A percentile compares a stretch with the other conserved stretches of the same genome.
These are phyloP conservation scores for Leccinum barrowsii DNA, from an alignment of 768 basidiomycete species.

Conservation along the genomic window DNA sequence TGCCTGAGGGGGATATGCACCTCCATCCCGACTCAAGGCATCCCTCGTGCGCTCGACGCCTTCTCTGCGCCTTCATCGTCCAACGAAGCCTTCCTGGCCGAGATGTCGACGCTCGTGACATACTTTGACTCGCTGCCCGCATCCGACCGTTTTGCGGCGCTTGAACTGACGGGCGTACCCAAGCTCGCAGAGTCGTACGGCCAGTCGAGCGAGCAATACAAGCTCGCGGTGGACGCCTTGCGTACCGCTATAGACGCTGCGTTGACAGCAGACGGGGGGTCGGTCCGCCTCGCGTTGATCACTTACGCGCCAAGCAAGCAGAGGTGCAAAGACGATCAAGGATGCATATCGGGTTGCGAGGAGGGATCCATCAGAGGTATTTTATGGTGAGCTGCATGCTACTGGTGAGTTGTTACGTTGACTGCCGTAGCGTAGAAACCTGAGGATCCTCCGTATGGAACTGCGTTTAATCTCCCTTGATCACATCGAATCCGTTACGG, in stretches of 20 bases:
- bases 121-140: constrained; percentile 37
- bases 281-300: constrained; percentile 51
- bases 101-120: constrained; percentile 47
- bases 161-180: constrained; percentile 53
- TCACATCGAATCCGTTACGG: constrained; percentile 10
- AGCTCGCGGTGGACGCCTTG: constrained; percentile 41
- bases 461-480: constrained; percentile 23
- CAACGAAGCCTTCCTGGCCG: constrained; percentile 37
- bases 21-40: constrained; percentile 27
- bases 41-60: constrained; percentile 37
- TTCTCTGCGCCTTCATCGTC: constrained; percentile 41
- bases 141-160: constrained; percentile 56
- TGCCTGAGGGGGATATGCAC: neutral
- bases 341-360: too few relatives aligned
- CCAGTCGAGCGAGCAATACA: constrained; percentile 52
- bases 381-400: too few relatives aligned
- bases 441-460: constrained; percentile 26
- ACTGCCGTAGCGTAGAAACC: neutral
- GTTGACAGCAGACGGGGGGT: constrained; percentile 27
- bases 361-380: too few relatives aligned
- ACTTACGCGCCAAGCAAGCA: constrained; percentile 37
- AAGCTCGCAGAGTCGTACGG: constrained; percentile 48
- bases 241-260: constrained; percentile 46
- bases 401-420: too few relatives aligned
- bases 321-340: constrained; percentile 16